Evolutionary conservation across 2,329 filamentous ascomycete species (phyloP).

Genomic region (Claviceps purpurea): DNA sequence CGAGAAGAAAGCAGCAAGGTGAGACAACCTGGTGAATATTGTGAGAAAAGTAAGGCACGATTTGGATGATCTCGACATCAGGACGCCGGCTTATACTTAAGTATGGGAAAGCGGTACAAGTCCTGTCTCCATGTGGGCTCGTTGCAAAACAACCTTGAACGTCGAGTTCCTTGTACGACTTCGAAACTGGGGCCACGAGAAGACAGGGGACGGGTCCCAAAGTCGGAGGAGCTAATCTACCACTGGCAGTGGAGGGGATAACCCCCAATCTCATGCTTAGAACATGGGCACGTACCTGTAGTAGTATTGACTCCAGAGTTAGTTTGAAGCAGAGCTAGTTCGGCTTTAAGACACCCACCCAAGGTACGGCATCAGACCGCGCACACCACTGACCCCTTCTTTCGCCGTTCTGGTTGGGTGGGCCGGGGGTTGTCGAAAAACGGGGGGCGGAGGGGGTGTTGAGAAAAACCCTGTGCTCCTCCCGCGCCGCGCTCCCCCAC

Average conservation of each 20-base stretch:
- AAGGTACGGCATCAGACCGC: background rate
- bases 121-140: background rate
- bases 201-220: slow-evolving; percentile 2
- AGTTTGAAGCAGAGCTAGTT: slow-evolving; percentile 3
- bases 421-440: background rate
- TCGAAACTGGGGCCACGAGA: background rate
- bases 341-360: slow-evolving; percentile 2
- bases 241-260: slow-evolving; percentile 6
- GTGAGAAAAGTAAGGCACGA: background rate
- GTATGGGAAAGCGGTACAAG: background rate
- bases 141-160: background rate
- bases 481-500: background rate
- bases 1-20: background rate
- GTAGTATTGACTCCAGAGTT: slow-evolving; percentile 1
- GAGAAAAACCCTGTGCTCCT: background rate
- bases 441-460: background rate
- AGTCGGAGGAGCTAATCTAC: slow-evolving; percentile 6
- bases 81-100: slow-evolving; percentile 2
- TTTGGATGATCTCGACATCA: background rate
- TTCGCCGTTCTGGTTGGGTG: background rate
- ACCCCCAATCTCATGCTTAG: slow-evolving; percentile 3
- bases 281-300: slow-evolving; percentile 3
- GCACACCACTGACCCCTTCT: background rate
- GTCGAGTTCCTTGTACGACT: background rate
- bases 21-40: background rate